Percentiles rank a stretch among this genome's conserved stretches.
These are phyloP conservation scores for Chrysopogon serrulatus DNA, from an alignment of 176 grass and related monocot genomes.

Conservation along the genomic window DNA sequence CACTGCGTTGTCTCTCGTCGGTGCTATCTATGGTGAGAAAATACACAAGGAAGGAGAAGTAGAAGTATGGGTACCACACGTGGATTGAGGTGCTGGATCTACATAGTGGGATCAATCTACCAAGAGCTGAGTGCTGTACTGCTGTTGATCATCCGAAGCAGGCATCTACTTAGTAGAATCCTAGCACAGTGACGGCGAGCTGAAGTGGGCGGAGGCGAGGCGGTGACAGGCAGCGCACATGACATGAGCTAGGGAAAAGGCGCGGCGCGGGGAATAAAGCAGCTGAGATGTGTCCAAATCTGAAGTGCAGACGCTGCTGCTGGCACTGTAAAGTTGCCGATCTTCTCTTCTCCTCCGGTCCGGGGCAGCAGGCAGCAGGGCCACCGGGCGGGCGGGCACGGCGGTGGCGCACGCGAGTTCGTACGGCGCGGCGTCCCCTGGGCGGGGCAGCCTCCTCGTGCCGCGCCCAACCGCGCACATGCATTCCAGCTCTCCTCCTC, in stretches of 20 bases:
- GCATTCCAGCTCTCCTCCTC: neutral
- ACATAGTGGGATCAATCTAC: too few species aligned
- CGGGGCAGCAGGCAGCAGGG: too few species aligned
- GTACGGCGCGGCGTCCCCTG: slow-evolving; percentile 13
- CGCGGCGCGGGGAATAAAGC: neutral
- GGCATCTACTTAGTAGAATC: too few species aligned
- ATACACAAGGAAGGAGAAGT: too few species aligned
- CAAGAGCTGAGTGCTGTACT: too few species aligned
- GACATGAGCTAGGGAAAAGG: slow-evolving; percentile 12
- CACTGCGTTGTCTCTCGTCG: too few species aligned
- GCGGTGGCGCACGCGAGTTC: neutral
- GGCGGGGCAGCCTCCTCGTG: slow-evolving; percentile 21
- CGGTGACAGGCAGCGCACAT: neutral
- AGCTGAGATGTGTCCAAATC: slow-evolving; percentile 3
- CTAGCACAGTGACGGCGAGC: neutral
- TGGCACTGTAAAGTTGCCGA: neutral
- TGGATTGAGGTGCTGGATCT: too few species aligned
- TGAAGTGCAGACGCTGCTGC: neutral
- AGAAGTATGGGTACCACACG: too few species aligned
- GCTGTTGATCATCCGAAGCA: too few species aligned
- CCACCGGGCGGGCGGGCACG: neutral
- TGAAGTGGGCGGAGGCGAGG: neutral
- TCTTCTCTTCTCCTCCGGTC: neutral
- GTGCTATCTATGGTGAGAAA: too few species aligned
- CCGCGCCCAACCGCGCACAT: slow-evolving; percentile 2